phyloP scores from a whole-genome alignment of 345 rosid genomes.

The Brassica cretica region DNA sequence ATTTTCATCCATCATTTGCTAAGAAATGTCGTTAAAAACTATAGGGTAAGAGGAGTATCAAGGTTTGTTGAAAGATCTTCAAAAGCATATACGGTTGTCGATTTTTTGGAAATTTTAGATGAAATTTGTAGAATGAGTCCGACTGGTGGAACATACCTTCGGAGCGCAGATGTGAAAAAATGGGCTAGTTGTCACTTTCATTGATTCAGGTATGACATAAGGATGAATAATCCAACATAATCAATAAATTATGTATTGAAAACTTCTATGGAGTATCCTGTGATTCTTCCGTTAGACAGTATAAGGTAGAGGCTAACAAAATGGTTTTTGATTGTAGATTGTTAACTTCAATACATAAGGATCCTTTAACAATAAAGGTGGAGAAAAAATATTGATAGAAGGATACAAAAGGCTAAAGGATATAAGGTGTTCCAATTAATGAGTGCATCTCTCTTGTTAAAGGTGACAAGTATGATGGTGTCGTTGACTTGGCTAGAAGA shows the following conservation, averaged over 20 bases:
- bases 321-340: background rate
- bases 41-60: background rate
- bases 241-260: background rate
- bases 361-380: background rate
- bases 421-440: background rate
- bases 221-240: background rate
- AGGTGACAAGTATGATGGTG: background rate
- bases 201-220: background rate
- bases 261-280: background rate
- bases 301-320: background rate
- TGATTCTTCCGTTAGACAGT: background rate
- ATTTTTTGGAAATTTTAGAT: background rate
- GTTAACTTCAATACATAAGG: background rate
- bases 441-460: background rate
- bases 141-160: background rate
- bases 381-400: background rate
- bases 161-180: background rate
- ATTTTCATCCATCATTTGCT: background rate
- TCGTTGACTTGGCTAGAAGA: background rate
- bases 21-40: background rate
- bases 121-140: background rate
- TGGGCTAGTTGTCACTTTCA: background rate
- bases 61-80: background rate
- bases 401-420: background rate
- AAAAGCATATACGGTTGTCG: background rate